A percentile compares a stretch with the other conserved stretches of the same genome.
Evolutionary conservation across 2,329 filamentous ascomycete genomes (phyloP).

Genomic region (Talaromyces marneffei): DNA sequence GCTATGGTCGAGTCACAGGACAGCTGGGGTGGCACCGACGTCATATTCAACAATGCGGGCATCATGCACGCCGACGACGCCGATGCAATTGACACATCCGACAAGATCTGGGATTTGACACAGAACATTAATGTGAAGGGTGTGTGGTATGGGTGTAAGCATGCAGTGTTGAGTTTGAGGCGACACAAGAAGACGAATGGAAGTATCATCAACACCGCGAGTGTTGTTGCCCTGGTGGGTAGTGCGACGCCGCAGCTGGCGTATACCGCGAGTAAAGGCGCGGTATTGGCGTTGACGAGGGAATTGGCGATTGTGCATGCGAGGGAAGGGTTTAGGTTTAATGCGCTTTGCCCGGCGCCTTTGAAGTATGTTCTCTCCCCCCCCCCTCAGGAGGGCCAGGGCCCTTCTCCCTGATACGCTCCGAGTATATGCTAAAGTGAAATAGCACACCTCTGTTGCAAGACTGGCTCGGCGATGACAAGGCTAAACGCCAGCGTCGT

Average conservation of each 20-base stretch:
- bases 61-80: slow-evolving; percentile 87
- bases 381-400: too few species aligned
- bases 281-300: slow-evolving; percentile 81
- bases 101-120: slow-evolving; percentile 90
- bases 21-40: slow-evolving; percentile 77
- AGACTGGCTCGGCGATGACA: slow-evolving; percentile 87
- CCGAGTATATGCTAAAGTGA: background rate
- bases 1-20: slow-evolving; percentile 70
- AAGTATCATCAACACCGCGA: slow-evolving; percentile 88
- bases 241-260: slow-evolving; percentile 83
- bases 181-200: slow-evolving; percentile 71
- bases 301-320: slow-evolving; percentile 91
- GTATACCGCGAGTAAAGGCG: slow-evolving; percentile 91
- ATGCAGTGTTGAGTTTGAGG: slow-evolving; percentile 76
- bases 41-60: slow-evolving; percentile 96
- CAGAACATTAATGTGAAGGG: slow-evolving; percentile 96
- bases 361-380: slow-evolving; percentile 64
- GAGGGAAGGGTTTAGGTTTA: slow-evolving; percentile 83
- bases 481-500: slow-evolving; percentile 70
- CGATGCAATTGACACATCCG: slow-evolving; percentile 75
- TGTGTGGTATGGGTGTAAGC: slow-evolving; percentile 94
- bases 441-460: slow-evolving; percentile 74
- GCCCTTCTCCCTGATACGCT: too few species aligned
- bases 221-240: slow-evolving; percentile 79
- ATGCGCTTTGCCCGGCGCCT: slow-evolving; percentile 81